Evolutionary conservation across 2,329 filamentous ascomycete species (phyloP).

Genomic region (Ambrosiella xylebori): DNA sequence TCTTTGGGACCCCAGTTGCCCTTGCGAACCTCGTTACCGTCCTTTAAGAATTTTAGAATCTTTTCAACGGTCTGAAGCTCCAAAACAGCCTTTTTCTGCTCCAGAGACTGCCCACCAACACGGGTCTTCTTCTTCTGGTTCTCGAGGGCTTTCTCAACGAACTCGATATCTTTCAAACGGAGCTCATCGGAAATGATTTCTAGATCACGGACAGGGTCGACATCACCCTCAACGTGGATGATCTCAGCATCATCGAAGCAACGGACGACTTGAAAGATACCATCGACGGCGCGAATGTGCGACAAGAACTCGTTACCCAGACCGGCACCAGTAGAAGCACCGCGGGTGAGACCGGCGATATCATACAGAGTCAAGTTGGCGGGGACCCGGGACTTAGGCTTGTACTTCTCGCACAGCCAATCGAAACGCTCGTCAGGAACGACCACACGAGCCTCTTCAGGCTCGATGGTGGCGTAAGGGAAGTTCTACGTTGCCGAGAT

Average conservation of each 20-base stretch:
- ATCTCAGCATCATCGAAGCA: slow-evolving; percentile 99
- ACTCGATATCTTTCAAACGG: slow-evolving; percentile 96
- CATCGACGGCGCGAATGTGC: slow-evolving; percentile 94
- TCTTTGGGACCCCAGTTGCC: slow-evolving; percentile 83
- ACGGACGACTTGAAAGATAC: slow-evolving; percentile 91
- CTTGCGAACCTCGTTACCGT: slow-evolving; percentile 87
- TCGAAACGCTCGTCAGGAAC: slow-evolving; percentile 93
- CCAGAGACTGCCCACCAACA: slow-evolving; percentile 82
- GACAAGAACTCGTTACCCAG: slow-evolving; percentile 96
- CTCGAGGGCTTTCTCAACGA: slow-evolving; percentile 88
- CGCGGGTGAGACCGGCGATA: slow-evolving; percentile 89
- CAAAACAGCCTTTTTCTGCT: slow-evolving; percentile 94
- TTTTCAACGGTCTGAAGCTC: slow-evolving; percentile 90
- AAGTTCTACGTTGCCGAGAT: slow-evolving; percentile 50
- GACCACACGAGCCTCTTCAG: slow-evolving; percentile 92
- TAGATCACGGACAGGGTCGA: slow-evolving; percentile 84
- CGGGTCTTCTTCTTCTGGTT: slow-evolving; percentile 85
- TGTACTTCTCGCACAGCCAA: slow-evolving; percentile 91
- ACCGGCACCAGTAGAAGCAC: slow-evolving; percentile 91
- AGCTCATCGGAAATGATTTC: slow-evolving; percentile 95
- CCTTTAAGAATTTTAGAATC: slow-evolving; percentile 64
- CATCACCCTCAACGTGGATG: slow-evolving; percentile 97
- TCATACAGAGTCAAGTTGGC: slow-evolving; percentile 97
- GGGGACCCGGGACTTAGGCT: slow-evolving; percentile 92
- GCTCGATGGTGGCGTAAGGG: slow-evolving; percentile 96